These are phyloP conservation scores for Agrostemma githago DNA, from an alignment of 148 eudicot genomes.

Conservation along the genomic window DNA sequence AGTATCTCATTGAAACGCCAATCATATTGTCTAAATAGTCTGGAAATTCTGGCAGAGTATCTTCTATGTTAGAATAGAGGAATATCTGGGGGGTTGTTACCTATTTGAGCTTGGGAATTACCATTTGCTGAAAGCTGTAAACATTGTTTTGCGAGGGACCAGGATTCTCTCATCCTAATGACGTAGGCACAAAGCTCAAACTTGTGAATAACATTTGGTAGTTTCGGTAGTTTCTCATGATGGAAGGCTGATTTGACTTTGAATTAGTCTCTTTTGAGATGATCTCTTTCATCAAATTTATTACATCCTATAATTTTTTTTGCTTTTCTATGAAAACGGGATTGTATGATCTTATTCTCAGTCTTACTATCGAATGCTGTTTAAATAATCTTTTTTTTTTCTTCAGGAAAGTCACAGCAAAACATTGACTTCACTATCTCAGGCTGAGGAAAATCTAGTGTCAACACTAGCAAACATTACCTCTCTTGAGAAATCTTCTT, in stretches of 20 bases:
- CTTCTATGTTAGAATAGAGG: neutral
- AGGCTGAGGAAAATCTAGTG: slow-evolving; percentile 67
- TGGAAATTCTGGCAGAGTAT: slow-evolving; percentile 3
- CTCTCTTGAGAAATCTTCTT: slow-evolving; percentile 53
- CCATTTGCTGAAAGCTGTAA: neutral
- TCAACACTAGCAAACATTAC: slow-evolving; percentile 60
- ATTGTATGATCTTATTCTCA: neutral
- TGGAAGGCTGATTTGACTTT: neutral
- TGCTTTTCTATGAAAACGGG: neutral
- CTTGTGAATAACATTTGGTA: neutral
- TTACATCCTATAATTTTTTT: neutral
- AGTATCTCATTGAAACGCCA: neutral
- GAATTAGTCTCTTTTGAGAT: neutral
- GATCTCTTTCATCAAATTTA: neutral
- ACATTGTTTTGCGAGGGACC: neutral
- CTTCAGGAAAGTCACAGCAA: slow-evolving; percentile 71
- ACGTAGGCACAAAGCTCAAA: neutral
- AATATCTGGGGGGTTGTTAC: neutral
- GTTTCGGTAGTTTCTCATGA: neutral
- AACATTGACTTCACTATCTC: slow-evolving; percentile 52
- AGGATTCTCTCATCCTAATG: neutral
- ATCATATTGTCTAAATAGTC: neutral
- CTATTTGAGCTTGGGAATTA: neutral
- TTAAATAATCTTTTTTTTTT: neutral
- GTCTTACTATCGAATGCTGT: neutral